phyloP scores from a whole-genome alignment of 306 rosid species.

The Dryas octopetala region DNA sequence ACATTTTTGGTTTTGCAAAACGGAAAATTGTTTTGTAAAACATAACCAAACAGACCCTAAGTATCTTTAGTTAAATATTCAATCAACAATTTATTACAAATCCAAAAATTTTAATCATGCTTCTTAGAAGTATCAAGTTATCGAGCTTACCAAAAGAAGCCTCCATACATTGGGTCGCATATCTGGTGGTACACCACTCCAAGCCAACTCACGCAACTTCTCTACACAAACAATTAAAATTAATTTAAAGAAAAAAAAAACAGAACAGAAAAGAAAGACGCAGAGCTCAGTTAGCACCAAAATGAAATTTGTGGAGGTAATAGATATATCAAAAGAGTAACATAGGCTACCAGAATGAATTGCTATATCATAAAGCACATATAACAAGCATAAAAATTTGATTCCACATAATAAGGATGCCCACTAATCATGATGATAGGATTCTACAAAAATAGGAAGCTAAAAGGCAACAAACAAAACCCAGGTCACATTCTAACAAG shows the following conservation, averaged over 20 bases:
- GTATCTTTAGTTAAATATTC: background rate
- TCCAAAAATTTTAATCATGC: background rate
- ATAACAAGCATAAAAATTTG: background rate
- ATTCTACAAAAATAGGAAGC: background rate
- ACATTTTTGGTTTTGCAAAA: too few species aligned
- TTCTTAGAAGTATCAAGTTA: slow-evolving; percentile 11
- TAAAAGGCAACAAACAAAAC: too few species aligned
- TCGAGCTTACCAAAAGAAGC: slow-evolving; percentile 80
- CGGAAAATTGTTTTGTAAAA: too few species aligned
- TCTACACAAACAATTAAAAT: slow-evolving; percentile 45
- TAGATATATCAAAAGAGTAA: background rate
- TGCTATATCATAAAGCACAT: background rate
- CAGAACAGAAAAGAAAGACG: background rate
- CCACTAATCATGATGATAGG: background rate
- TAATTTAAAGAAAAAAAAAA: background rate
- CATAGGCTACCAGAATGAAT: background rate
- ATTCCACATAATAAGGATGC: background rate
- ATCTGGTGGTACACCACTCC: slow-evolving; percentile 89
- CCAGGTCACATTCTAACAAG: background rate
- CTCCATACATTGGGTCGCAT: slow-evolving; percentile 93
- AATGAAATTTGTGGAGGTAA: background rate
- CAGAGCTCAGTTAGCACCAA: background rate
- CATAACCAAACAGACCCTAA: too few species aligned
- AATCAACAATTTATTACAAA: background rate
- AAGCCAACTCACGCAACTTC: slow-evolving; percentile 90